These are phyloP conservation scores for Leccinum variicolor DNA, from an alignment of 768 basidiomycete genomes.

Conservation along the genomic window DNA sequence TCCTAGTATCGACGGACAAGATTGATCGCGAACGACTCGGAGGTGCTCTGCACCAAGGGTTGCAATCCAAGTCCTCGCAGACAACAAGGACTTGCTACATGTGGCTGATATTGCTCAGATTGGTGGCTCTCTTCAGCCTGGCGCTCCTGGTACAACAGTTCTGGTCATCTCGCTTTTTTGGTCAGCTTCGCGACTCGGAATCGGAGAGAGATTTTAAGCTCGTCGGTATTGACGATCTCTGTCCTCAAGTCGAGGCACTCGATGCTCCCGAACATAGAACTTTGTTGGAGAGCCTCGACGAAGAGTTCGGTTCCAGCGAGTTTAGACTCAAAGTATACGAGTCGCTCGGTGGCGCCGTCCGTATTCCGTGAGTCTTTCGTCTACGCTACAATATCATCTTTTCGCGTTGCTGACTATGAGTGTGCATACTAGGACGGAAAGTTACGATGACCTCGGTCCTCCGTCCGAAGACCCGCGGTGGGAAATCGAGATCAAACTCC, in stretches of 20 bases:
- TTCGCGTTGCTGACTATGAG: neutral
- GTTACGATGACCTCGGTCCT: constrained; percentile 46
- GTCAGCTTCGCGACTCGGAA: neutral
- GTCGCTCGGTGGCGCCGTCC: constrained; percentile 35
- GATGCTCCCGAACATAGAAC: constrained; percentile 9
- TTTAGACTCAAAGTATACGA: constrained; percentile 32
- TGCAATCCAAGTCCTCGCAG: neutral
- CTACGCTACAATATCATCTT: neutral
- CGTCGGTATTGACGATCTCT: constrained; percentile 13
- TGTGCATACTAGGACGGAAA: constrained; percentile 43
- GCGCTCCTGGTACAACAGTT: constrained; percentile 1
- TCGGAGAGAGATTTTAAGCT: neutral
- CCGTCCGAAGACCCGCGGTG: constrained; percentile 47
- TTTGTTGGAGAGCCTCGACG: constrained; percentile 25
- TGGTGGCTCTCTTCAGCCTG: constrained; percentile 10
- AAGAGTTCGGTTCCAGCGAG: constrained; percentile 16
- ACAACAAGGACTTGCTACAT: neutral
- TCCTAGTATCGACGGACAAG: neutral
- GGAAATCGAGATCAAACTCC: constrained; percentile 27
- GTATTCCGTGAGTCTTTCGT: constrained; percentile 26
- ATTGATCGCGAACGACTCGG: constrained; percentile 11
- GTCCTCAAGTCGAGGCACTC: constrained; percentile 26
- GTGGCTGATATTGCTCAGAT: neutral
- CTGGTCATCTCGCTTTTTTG: neutral
- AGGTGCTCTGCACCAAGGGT: neutral